Evolutionary conservation across 2,329 filamentous ascomycete genomes (phyloP), one percentile per base, ranked within the genome.

Genomic region (Penicillium sp.): DNA sequence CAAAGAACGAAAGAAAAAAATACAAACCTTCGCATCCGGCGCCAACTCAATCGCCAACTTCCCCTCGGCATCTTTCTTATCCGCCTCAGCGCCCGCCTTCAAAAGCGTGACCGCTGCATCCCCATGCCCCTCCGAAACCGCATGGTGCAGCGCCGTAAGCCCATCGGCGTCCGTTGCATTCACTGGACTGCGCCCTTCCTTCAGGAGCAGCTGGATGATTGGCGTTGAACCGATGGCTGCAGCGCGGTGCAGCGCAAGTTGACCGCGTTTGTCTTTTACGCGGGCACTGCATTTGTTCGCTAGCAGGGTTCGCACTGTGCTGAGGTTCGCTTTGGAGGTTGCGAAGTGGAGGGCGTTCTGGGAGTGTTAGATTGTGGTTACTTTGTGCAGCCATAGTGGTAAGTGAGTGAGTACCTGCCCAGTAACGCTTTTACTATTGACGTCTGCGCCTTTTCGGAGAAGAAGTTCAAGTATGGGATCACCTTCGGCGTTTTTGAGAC

Each of bases 311-410:
- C 89, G 89, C 29, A 92, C 92, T 7, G 91, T 84, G 66, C 96
- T 91, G 49, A 97, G 82, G 73, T 96, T 93, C 71, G 87, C 88
- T 78, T 99, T 99, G 35, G 93, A 97, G 15, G 91, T 90, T 53
- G 93, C 88, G 74, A 98, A 97, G 78, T 98, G 94, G 21, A 99
- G 85, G 9, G 90, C 92, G 23, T 93, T 97, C 86, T 96, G 68
- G 2, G 11, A 2, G 9, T 50, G 9, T 56, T 23, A 31, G 23
- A 52, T 17, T 13, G 23, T 45, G 35, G 56, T 30, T 64, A 56
- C 50, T 3, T 29, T 51, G 9, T 5, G 7, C 19, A 23, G 15
- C 9, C 11, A 8, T 17, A 45, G 11, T 1, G 1, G 0, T 41
- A 15, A 13, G 35, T 41, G 11, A 15, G 35, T 17, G 35, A 41